A percentile compares a stretch with the other conserved stretches of the same genome.
Evolutionary conservation across 2,329 filamentous ascomycete species (phyloP).

Genomic region (Epichloe uncinata): DNA sequence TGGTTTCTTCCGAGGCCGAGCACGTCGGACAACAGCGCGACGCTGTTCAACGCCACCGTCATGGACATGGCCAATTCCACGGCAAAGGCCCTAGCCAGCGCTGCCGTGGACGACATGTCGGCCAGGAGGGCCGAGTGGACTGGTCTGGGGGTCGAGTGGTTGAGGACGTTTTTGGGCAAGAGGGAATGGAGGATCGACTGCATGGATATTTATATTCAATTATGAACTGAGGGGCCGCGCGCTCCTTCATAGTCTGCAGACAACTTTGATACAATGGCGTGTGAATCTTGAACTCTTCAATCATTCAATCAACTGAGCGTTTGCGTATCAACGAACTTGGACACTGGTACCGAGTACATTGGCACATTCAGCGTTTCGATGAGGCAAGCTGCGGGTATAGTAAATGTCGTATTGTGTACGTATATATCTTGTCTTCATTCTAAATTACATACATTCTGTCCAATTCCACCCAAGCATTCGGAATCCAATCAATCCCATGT

Average conservation of each 20-base stretch:
- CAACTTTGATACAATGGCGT: not conserved
- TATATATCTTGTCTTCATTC: not conserved
- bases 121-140: constrained; percentile 52
- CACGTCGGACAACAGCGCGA: constrained; percentile 14
- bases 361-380: too few species aligned
- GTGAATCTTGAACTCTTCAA: not conserved
- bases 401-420: not conserved
- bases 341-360: not conserved
- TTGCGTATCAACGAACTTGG: not conserved
- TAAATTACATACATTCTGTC: not conserved
- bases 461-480: not conserved
- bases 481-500: not conserved
- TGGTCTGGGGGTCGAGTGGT: constrained; percentile 71
- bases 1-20: constrained; percentile 75
- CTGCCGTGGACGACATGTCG: constrained; percentile 50
- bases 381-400: too few species aligned
- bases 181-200: constrained; percentile 87
- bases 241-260: too few species aligned
- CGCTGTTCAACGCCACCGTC: constrained; percentile 33
- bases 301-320: too few species aligned
- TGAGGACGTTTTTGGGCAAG: constrained; percentile 66
- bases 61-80: constrained; percentile 54
- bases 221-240: constrained; percentile 21
- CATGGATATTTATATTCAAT: constrained; percentile 71
- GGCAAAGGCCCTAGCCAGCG: constrained; percentile 51